Conservation (phyloP, 2,329 filamentous ascomycete genomes). For the Phoma sp. region DNA sequence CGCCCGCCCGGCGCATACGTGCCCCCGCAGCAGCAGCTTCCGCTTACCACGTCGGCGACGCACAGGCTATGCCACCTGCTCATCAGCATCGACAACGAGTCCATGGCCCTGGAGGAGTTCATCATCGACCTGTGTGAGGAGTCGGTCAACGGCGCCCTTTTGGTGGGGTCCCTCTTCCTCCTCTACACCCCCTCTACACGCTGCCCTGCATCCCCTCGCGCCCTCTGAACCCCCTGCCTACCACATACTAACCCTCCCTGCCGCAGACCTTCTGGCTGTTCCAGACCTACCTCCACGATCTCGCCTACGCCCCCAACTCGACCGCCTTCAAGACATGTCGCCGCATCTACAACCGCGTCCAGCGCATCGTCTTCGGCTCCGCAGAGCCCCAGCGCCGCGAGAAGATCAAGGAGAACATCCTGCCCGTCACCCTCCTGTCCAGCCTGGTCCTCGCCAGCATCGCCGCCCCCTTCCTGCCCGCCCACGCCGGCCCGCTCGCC, state of each 20-base stretch:
- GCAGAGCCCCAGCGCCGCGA: slow-evolving; percentile 72
- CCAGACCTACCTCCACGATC: slow-evolving; percentile 84
- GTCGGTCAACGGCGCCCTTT: slow-evolving; percentile 80
- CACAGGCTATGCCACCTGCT: slow-evolving; percentile 76
- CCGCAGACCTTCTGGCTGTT: slow-evolving; percentile 86
- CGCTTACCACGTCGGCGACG: slow-evolving; percentile 48
- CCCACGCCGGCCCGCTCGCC: slow-evolving; percentile 79
- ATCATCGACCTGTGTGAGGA: slow-evolving; percentile 85
- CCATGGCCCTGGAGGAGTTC: slow-evolving; percentile 89
- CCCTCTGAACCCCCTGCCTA: background rate
- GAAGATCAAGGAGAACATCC: slow-evolving; percentile 80
- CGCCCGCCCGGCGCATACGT: slow-evolving; percentile 2
- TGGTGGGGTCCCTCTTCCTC: slow-evolving; percentile 62
- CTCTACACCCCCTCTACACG: slow-evolving; percentile 50
- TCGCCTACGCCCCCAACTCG: slow-evolving; percentile 75
- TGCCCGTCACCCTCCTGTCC: slow-evolving; percentile 80
- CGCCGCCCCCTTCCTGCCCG: slow-evolving; percentile 75
- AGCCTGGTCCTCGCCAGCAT: slow-evolving; percentile 81
- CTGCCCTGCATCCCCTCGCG: background rate
- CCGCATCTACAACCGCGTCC: slow-evolving; percentile 85
- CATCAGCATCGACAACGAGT: slow-evolving; percentile 88
- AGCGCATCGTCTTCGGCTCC: slow-evolving; percentile 83
- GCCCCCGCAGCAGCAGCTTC: slow-evolving; percentile 21
- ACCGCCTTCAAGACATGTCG: slow-evolving; percentile 82
- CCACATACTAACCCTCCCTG: background rate